These are phyloP conservation scores for Podosphaera fusca DNA, from an alignment of 2,329 filamentous ascomycete species.

Conservation along the genomic window DNA sequence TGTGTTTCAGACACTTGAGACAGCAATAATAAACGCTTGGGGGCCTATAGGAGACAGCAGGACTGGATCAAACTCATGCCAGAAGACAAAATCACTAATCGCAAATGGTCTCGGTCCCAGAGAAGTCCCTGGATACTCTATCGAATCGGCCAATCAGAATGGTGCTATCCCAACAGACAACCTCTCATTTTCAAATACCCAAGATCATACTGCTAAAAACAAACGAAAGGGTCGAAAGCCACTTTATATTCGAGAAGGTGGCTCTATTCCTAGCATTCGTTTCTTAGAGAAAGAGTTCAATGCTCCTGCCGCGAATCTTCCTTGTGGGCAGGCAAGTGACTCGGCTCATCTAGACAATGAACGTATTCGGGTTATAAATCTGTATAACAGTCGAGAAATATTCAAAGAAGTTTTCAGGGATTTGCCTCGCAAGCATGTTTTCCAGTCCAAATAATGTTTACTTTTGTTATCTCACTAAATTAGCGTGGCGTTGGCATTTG, in stretches of 20 bases:
- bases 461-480: not conserved
- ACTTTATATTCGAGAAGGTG: constrained; percentile 85
- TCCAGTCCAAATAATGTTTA: not conserved
- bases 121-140: not conserved
- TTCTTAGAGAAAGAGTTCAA: constrained; percentile 88
- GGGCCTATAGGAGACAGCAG: constrained; percentile 24
- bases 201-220: not conserved
- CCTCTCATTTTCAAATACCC: not conserved
- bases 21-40: constrained; percentile 72
- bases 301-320: constrained; percentile 76
- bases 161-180: constrained; percentile 8
- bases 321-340: constrained; percentile 86
- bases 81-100: constrained; percentile 2
- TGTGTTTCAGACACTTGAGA: constrained; percentile 72
- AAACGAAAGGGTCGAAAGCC: constrained; percentile 29
- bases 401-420: constrained; percentile 57
- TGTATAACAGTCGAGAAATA: constrained; percentile 81
- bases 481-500: not conserved
- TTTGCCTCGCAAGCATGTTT: constrained; percentile 13
- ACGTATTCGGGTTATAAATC: constrained; percentile 63
- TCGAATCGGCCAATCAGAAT: not conserved
- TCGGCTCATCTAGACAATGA: constrained; percentile 90
- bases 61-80: constrained; percentile 15
- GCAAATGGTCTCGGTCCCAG: not conserved
- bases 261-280: constrained; percentile 80